These are phyloP conservation scores for Phytopythium vexans DNA, from an alignment of 352 stramenopile species.

Conservation along the genomic window DNA sequence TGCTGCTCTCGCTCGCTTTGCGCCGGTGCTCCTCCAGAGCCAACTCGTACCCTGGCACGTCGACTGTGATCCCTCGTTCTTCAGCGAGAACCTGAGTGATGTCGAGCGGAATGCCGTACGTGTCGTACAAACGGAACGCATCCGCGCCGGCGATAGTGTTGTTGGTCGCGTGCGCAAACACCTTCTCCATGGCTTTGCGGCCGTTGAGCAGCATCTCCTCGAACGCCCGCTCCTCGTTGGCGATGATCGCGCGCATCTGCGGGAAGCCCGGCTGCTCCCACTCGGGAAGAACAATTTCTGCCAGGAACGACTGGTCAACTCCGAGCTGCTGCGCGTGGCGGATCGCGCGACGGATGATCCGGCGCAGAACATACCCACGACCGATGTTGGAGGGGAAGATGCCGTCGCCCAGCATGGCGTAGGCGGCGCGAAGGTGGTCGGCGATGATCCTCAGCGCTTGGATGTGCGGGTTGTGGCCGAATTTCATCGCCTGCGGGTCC, in stretches of 20 bases:
- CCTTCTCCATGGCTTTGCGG: slow-evolving; percentile 56
- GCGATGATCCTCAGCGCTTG: slow-evolving; percentile 88
- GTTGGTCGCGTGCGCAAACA: slow-evolving; percentile 25
- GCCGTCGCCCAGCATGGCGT: slow-evolving; percentile 93
- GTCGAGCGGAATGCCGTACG: slow-evolving; percentile 73
- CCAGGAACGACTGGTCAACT: slow-evolving; percentile 49
- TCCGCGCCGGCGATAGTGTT: slow-evolving; percentile 39
- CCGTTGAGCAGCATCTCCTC: slow-evolving; percentile 68
- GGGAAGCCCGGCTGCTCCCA: slow-evolving; percentile 35
- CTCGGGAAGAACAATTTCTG: slow-evolving; percentile 44
- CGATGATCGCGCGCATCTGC: slow-evolving; percentile 66
- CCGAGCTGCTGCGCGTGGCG: slow-evolving; percentile 62
- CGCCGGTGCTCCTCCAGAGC: slow-evolving; percentile 51
- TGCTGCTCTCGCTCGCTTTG: slow-evolving; percentile 37
- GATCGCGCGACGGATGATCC: slow-evolving; percentile 91
- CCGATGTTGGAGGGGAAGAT: slow-evolving; percentile 95
- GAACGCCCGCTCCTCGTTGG: slow-evolving; percentile 72
- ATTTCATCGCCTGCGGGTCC: slow-evolving; percentile 32
- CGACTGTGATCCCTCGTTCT: slow-evolving; percentile 55
- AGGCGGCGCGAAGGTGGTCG: slow-evolving; percentile 95
- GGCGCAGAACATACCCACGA: slow-evolving; percentile 94
- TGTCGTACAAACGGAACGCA: slow-evolving; percentile 74
- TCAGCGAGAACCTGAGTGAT: slow-evolving; percentile 68
- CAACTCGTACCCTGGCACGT: slow-evolving; percentile 44
- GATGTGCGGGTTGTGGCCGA: slow-evolving; percentile 51